Evolutionary conservation across 1,284 basidiomycete genomes (phyloP).

Genomic region (Malassezia equina): DNA sequence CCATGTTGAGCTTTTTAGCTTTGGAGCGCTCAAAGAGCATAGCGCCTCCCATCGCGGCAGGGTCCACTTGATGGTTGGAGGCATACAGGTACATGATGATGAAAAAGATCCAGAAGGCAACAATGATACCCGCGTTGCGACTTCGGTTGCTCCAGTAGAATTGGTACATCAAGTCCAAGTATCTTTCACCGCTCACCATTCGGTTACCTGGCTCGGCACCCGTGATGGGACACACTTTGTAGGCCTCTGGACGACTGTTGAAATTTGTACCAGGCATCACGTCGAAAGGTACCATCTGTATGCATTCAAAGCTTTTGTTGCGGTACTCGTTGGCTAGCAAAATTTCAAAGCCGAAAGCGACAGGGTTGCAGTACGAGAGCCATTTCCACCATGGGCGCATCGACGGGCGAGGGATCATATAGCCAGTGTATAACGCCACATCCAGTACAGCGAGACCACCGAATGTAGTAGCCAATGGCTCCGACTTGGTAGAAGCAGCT

Average conservation of each 20-base stretch:
- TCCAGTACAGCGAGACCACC: constrained; percentile 57
- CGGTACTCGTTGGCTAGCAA: constrained; percentile 40
- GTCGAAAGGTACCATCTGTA: constrained; percentile 21
- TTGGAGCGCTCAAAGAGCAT: constrained; percentile 31
- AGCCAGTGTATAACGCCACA: constrained; percentile 60
- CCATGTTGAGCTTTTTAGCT: background rate
- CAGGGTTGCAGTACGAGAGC: constrained; percentile 38
- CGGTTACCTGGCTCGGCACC: constrained; percentile 25
- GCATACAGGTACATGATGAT: constrained; percentile 24
- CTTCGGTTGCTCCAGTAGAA: constrained; percentile 22
- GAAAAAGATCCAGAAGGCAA: constrained; percentile 32
- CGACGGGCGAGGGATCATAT: constrained; percentile 56
- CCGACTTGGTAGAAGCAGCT: constrained; percentile 25
- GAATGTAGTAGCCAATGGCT: constrained; percentile 35
- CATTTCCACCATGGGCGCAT: constrained; percentile 40
- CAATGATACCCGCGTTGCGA: constrained; percentile 34
- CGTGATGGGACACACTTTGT: constrained; percentile 33
- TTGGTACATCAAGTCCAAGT: constrained; percentile 21
- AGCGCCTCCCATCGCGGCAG: constrained; percentile 28
- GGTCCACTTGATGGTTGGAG: constrained; percentile 32
- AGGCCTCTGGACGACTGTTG: constrained; percentile 8
- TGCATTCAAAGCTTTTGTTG: constrained; percentile 22
- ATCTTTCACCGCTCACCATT: constrained; percentile 21
- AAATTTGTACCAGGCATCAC: constrained; percentile 14
- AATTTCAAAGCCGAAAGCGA: constrained; percentile 35